Base-by-base conservation (phyloP, 1,139 yeast genomes). In the Candida sp. region DNA sequence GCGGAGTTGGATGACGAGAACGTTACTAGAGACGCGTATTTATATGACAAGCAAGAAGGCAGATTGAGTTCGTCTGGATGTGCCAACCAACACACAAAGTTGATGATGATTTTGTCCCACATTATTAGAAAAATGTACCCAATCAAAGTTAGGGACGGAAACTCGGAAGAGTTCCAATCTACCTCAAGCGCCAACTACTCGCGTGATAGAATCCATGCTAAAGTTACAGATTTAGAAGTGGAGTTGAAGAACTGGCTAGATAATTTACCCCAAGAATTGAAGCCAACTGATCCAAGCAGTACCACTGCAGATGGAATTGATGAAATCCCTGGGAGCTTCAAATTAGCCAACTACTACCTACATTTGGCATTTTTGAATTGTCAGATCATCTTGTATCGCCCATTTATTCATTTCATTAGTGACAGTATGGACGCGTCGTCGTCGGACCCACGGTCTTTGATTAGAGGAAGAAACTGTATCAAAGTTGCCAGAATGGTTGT, bases 1-100 rank as follows among this genome's bases (percentile, higher is more conserved):
- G 77, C 82, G 32, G 97, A 91, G 59, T 73, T 91, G 44, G 96
- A 91, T 59, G 98, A 92, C 65, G 97, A 91, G 62, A 86, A 88
- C 65, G 86, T 92, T 50, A 90, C 97, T 1, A 84, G 87, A 48
- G 78, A 75, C 9, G 83, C 79, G 1, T 84, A 77, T 63, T 56
- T 65, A n/a, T 65, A 57, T 44, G 77, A 69, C 4, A 58, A 63
- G 11, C 81, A 77, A 60, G 59, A 66, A 31, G 78, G 75, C 39
- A 70, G 80, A 50, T 67, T 90, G 34, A 85, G 96, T 1, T 86
- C 94, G 11, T 78, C 91, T 1, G 93, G 86, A 1, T 88, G 93
- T 60, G 96, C 97, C 3, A 92, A 91, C 62, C 87, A 89, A 41
- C 97, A 92, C 64, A 91, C 97, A 0, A 83, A 82, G 58, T 72